Conservation (phyloP, 176 grass and related monocot species). For the Carex pumila region DNA sequence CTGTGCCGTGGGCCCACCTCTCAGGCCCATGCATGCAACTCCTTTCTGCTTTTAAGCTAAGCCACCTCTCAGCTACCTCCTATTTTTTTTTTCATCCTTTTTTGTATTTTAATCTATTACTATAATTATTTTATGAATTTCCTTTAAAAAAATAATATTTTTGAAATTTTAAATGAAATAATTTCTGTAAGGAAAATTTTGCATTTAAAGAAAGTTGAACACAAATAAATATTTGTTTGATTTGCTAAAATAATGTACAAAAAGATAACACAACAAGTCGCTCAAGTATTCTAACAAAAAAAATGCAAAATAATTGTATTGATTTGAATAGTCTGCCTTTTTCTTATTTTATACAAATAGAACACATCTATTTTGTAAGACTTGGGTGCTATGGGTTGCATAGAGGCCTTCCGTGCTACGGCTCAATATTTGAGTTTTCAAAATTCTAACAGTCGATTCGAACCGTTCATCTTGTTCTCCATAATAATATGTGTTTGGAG, state of each 20-base stretch:
- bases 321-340: no score
- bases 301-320: not conserved
- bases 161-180: not conserved
- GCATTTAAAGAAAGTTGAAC: not conserved
- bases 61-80: constrained; percentile 12
- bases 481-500: no score
- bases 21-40: constrained; percentile 9
- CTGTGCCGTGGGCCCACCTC: not conserved
- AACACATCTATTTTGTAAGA: no score
- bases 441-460: no score
- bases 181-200: not conserved
- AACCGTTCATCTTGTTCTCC: no score
- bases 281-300: not conserved
- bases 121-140: not conserved
- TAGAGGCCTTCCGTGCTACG: no score
- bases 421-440: no score
- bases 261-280: not conserved
- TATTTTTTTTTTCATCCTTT: not conserved
- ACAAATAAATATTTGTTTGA: not conserved
- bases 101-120: not conserved
- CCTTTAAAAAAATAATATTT: not conserved
- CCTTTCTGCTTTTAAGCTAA: constrained; percentile 19
- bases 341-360: no score
- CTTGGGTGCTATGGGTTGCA: no score
- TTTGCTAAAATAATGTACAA: not conserved